Evolutionary conservation across 2,329 filamentous ascomycete species (phyloP).

Genomic region (Neonectria hederae): DNA sequence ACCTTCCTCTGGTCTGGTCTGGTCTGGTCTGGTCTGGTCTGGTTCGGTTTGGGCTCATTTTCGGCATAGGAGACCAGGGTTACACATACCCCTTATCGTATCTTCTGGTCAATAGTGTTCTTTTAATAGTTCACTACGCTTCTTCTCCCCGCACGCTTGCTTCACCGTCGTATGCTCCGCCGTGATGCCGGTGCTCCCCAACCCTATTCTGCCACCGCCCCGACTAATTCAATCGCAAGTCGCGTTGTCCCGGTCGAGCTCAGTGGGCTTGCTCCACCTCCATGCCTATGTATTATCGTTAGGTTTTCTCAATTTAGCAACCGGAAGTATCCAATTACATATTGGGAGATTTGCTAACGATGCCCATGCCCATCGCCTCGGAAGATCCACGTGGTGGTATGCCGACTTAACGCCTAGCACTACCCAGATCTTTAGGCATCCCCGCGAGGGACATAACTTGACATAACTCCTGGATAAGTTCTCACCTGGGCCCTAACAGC

Average conservation of each 20-base stretch:
- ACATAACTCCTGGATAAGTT: background rate
- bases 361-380: background rate
- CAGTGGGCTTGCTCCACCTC: background rate
- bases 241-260: background rate
- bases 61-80: constrained; percentile 36
- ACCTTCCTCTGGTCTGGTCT: constrained; percentile 5
- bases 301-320: background rate
- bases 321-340: background rate
- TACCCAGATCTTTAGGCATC: background rate
- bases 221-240: background rate
- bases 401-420: background rate
- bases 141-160: constrained; percentile 4
- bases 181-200: background rate
- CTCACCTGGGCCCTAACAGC: background rate
- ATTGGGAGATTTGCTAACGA: background rate
- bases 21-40: constrained; percentile 8
- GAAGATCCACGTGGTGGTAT: background rate
- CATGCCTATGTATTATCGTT: background rate
- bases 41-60: constrained; percentile 23
- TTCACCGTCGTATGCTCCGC: constrained; percentile 2
- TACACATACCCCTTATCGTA: constrained; percentile 44
- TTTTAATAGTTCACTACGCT: constrained; percentile 25
- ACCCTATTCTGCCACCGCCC: background rate
- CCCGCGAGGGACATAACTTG: background rate
- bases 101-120: constrained; percentile 39